Percentiles rank a stretch among this genome's conserved stretches.
Evolutionary conservation across 495 filamentous ascomycete species (phyloP).

Genomic region (Apodospora peruviana): DNA sequence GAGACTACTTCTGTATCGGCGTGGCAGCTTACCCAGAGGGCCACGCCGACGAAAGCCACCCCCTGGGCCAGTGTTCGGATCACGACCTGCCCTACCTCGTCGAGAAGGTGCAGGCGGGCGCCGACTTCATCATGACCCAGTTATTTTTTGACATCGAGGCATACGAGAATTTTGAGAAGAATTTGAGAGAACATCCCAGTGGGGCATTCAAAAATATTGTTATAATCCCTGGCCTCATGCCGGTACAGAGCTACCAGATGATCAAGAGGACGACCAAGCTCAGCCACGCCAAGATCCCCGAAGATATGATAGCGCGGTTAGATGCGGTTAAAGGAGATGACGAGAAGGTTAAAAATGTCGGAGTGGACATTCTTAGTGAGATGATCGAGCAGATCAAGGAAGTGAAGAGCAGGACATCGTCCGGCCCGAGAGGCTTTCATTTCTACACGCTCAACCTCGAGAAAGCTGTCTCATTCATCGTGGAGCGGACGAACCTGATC

Average conservation of each 20-base stretch:
- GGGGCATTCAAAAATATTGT: slow-evolving; percentile 81
- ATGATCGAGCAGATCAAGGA: slow-evolving; percentile 65
- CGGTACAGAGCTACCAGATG: slow-evolving; percentile 94
- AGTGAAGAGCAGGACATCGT: slow-evolving; percentile 42
- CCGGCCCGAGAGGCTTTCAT: slow-evolving; percentile 72
- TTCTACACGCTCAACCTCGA: slow-evolving; percentile 97
- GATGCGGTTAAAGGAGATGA: slow-evolving; percentile 84
- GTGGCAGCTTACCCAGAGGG: slow-evolving; percentile 95
- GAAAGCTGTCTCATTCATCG: slow-evolving; percentile 88
- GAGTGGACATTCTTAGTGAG: slow-evolving; percentile 66
- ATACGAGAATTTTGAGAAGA: slow-evolving; percentile 72
- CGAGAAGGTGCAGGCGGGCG: slow-evolving; percentile 86
- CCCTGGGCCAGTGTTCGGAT: slow-evolving; percentile 67
- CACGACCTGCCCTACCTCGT: slow-evolving; percentile 85
- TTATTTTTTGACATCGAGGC: slow-evolving; percentile 87
- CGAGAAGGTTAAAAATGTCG: slow-evolving; percentile 76
- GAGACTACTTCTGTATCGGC: slow-evolving; percentile 95
- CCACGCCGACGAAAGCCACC: slow-evolving; percentile 84
- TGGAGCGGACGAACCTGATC: slow-evolving; percentile 82
- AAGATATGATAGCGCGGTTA: slow-evolving; percentile 59
- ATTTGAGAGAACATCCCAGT: slow-evolving; percentile 74
- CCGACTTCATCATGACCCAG: slow-evolving; percentile 99
- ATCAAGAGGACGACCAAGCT: slow-evolving; percentile 93
- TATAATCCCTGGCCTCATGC: slow-evolving; percentile 95
- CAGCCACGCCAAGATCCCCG: slow-evolving; percentile 77